phyloP scores from a whole-genome alignment of 306 rosid genomes.

The Crotalaria pallida region DNA sequence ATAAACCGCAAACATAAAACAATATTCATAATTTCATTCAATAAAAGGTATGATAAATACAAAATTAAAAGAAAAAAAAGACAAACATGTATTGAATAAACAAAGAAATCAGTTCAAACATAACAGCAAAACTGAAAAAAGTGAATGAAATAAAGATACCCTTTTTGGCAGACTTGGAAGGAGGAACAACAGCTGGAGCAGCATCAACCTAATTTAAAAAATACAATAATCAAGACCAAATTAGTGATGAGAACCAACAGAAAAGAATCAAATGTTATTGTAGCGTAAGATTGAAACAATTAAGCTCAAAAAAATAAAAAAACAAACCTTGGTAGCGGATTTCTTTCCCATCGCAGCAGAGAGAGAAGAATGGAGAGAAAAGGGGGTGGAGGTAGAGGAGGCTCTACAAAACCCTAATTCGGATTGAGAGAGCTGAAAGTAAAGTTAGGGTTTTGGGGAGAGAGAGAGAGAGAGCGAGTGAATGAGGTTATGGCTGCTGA shows the following conservation, averaged over 20 bases:
- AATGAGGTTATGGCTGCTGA: neutral
- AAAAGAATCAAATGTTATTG: neutral
- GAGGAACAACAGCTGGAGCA: slow-evolving; percentile 46
- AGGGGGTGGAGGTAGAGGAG: neutral
- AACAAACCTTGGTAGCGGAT: slow-evolving; percentile 53
- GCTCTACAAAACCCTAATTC: slow-evolving; percentile 46
- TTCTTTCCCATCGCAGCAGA: slow-evolving; percentile 60
- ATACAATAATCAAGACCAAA: neutral
- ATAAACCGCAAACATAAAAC: neutral
- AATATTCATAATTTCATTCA: neutral
- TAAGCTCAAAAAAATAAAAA: no score
- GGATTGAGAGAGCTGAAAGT: neutral
- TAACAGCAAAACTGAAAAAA: neutral
- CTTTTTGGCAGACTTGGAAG: slow-evolving; percentile 52
- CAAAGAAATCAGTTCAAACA: neutral
- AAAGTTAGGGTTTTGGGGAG: slow-evolving; percentile 45
- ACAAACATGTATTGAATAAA: no score
- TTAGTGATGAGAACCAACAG: neutral
- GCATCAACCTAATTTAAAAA: slow-evolving; percentile 61
- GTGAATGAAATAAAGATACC: slow-evolving; percentile 20
- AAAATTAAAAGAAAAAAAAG: no score
- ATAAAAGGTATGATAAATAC: neutral
- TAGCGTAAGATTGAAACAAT: neutral
- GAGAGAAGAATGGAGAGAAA: neutral
- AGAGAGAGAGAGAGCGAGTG: neutral